Conservation (phyloP, 768 basidiomycete species). For the Xerocomus brunneocitrinus region DNA sequence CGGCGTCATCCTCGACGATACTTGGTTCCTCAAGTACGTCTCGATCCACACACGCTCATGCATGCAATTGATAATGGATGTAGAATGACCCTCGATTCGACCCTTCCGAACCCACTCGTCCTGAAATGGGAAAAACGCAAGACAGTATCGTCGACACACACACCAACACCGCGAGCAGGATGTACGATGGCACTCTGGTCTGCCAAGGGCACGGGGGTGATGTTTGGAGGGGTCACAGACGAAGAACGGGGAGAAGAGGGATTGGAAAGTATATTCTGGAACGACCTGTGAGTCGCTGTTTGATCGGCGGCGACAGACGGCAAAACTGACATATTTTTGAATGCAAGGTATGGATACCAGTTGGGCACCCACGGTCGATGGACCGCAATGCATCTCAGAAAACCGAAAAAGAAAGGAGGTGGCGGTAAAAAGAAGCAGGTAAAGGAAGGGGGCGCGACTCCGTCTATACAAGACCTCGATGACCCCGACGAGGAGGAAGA, state of each 20-base stretch:
- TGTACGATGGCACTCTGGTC: slow-evolving; percentile 86
- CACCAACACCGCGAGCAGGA: slow-evolving; percentile 69
- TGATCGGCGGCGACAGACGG: neutral
- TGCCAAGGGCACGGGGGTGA: slow-evolving; percentile 60
- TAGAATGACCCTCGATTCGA: slow-evolving; percentile 32
- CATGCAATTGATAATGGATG: neutral
- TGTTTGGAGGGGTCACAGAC: slow-evolving; percentile 88
- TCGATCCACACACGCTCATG: neutral
- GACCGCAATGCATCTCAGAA: slow-evolving; percentile 68
- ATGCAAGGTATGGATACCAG: slow-evolving; percentile 72
- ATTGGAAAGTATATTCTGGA: slow-evolving; percentile 81
- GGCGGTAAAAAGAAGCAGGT: slow-evolving; percentile 39
- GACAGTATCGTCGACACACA: slow-evolving; percentile 50
- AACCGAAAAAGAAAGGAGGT: slow-evolving; percentile 51
- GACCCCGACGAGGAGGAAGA: slow-evolving; percentile 14
- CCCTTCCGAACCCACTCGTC: slow-evolving; percentile 32
- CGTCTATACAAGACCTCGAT: neutral
- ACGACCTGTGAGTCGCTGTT: slow-evolving; percentile 60
- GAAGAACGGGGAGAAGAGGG: slow-evolving; percentile 83
- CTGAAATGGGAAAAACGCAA: slow-evolving; percentile 88
- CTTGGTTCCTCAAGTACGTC: slow-evolving; percentile 76
- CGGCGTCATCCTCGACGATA: slow-evolving; percentile 87
- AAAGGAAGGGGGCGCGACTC: neutral
- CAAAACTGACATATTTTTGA: neutral
- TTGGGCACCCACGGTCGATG: slow-evolving; percentile 70